Evolutionary conservation across 768 basidiomycete genomes (phyloP).

Genomic region (Lactarius indigo): DNA sequence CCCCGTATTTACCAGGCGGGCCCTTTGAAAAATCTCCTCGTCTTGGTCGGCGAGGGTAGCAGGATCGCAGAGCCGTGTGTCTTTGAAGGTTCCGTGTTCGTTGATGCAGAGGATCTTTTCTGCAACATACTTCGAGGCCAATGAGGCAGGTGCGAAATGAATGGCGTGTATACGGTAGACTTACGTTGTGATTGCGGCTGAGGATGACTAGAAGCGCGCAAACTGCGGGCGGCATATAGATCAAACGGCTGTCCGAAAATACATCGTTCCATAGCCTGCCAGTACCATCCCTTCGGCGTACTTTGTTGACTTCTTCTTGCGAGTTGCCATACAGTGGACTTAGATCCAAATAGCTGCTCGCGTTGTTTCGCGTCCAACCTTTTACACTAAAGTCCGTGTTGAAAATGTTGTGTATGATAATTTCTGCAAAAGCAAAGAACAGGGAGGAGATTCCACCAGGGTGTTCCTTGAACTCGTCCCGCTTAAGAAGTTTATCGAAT

Average conservation of each 20-base stretch:
- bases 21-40: constrained; percentile 72
- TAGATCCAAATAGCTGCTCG: constrained; percentile 74
- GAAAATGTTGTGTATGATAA: constrained; percentile 75
- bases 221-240: constrained; percentile 69
- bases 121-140: constrained; percentile 55
- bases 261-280: constrained; percentile 66
- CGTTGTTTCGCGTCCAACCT: constrained; percentile 54
- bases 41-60: constrained; percentile 46
- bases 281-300: constrained; percentile 61
- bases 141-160: background rate
- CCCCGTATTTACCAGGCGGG: constrained; percentile 70
- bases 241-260: constrained; percentile 62
- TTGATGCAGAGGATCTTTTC: constrained; percentile 66
- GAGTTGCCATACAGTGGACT: constrained; percentile 69
- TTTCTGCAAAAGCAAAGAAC: constrained; percentile 77
- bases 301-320: constrained; percentile 39
- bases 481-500: constrained; percentile 63
- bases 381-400: constrained; percentile 39
- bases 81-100: constrained; percentile 48
- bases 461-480: constrained; percentile 33
- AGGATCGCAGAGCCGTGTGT: constrained; percentile 26
- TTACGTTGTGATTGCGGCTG: constrained; percentile 69
- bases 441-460: constrained; percentile 62
- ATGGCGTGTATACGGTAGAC: constrained; percentile 22
- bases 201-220: constrained; percentile 68